A percentile compares a stretch with the other conserved stretches of the same genome.
Conservation (phyloP, 1,284 basidiomycete genomes). For the Apiotrichum montevideense region DNA sequence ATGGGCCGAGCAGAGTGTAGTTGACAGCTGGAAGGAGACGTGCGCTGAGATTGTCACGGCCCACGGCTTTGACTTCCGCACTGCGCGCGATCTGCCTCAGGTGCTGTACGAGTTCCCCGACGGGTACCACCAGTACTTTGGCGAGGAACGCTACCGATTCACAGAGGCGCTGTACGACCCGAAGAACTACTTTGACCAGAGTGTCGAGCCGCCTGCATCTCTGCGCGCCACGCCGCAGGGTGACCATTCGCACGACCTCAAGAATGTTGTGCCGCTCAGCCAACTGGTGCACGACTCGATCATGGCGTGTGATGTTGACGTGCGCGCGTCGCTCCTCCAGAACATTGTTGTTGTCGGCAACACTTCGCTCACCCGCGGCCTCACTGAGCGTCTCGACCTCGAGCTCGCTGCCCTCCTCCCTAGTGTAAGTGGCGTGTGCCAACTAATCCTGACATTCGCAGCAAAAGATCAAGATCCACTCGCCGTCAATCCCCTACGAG, state of each 20-base stretch:
- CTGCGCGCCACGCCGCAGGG: conserved; percentile 35
- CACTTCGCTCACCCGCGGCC: conserved; percentile 75
- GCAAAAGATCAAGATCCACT: conserved; percentile 69
- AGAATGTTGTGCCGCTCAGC: conserved; percentile 56
- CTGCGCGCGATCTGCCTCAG: conserved; percentile 32
- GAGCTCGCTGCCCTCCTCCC: conserved; percentile 74
- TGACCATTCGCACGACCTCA: conserved; percentile 59
- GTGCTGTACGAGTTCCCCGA: conserved; percentile 85
- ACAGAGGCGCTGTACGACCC: conserved; percentile 89
- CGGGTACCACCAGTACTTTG: conserved; percentile 82
- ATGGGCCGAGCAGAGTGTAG: conserved; percentile 78
- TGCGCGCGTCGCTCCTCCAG: conserved; percentile 78
- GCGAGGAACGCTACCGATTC: conserved; percentile 70
- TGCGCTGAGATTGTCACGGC: conserved; percentile 62
- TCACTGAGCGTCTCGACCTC: conserved; percentile 73
- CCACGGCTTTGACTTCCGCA: conserved; percentile 34
- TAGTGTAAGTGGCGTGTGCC: conserved; percentile 56
- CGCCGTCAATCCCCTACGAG: conserved; percentile 80
- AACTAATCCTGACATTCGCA: conserved; percentile 14
- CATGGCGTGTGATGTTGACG: conserved; percentile 80
- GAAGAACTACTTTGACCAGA: conserved; percentile 57
- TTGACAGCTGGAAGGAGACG: conserved; percentile 91
- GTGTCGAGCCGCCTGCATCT: conserved; percentile 32
- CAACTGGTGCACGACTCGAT: conserved; percentile 73
- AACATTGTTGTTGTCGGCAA: conserved; percentile 96